Evolutionary conservation across 1,284 basidiomycete genomes (phyloP).

Genomic region (Ceratobasidium sp.): DNA sequence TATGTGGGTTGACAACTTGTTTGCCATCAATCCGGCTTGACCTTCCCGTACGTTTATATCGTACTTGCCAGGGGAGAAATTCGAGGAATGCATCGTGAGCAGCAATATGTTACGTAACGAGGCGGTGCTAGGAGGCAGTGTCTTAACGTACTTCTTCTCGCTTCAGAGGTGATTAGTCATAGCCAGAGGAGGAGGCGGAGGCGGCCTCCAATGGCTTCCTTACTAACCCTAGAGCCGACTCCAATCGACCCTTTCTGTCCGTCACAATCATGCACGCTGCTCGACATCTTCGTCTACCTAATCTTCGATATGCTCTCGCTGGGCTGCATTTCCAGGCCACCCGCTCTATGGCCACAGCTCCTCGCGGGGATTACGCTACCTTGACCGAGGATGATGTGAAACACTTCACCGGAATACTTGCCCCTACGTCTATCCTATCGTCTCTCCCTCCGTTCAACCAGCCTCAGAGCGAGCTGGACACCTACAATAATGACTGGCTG

Average conservation of each 20-base stretch:
- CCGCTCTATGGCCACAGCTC: constrained; percentile 23
- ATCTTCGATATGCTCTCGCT: not conserved
- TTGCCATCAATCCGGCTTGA: too few relatives aligned
- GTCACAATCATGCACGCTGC: constrained; percentile 14
- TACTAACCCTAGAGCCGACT: too few relatives aligned
- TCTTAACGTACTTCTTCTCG: too few relatives aligned
- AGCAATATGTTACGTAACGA: too few relatives aligned
- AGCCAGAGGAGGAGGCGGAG: too few relatives aligned
- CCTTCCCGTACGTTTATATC: too few relatives aligned
- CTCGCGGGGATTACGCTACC: constrained; percentile 33
- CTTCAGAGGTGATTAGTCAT: too few relatives aligned
- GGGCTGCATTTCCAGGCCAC: not conserved
- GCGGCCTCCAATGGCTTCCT: too few relatives aligned
- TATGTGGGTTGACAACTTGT: too few relatives aligned
- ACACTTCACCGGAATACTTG: constrained; percentile 44
- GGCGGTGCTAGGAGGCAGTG: too few relatives aligned
- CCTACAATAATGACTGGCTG: constrained; percentile 97
- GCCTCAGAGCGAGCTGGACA: constrained; percentile 60
- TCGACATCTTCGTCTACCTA: not conserved
- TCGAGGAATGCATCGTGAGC: too few relatives aligned
- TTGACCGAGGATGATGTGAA: constrained; percentile 42
- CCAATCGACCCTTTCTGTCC: not conserved
- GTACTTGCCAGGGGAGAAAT: too few relatives aligned
- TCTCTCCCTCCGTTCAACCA: constrained; percentile 40
- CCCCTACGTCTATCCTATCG: constrained; percentile 44